Conservation (phyloP, 345 rosid genomes). For the Linum lewisii region DNA sequence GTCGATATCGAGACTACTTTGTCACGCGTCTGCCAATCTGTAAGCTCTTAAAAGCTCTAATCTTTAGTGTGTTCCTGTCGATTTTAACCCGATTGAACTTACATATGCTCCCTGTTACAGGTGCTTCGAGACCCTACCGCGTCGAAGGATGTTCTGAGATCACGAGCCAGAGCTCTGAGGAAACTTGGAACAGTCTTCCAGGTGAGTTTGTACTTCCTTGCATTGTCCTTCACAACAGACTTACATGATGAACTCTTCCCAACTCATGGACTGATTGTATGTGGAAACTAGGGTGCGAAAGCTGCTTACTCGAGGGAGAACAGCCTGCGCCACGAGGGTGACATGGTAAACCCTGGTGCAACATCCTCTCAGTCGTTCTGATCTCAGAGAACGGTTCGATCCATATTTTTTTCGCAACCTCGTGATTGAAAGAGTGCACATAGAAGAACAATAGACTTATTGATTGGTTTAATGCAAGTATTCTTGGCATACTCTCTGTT, state of each 20-base stretch:
- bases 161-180: conserved; percentile 61
- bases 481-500: too few species aligned
- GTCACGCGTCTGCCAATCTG: conserved; percentile 70
- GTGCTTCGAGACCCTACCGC: conserved; percentile 81
- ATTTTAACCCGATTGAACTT: not conserved
- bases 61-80: not conserved
- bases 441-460: too few species aligned
- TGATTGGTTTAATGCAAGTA: too few species aligned
- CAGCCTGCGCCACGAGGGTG: conserved; percentile 64
- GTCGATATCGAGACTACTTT: conserved; percentile 82
- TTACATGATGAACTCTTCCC: not conserved
- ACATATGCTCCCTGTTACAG: conserved; percentile 24
- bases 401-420: too few species aligned
- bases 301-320: conserved; percentile 58
- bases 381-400: not conserved
- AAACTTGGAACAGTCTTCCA: conserved; percentile 86
- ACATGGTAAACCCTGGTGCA: not conserved
- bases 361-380: not conserved
- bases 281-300: conserved; percentile 60
- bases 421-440: too few species aligned
- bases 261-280: not conserved
- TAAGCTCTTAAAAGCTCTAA: conserved; percentile 27
- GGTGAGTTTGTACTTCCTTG: conserved; percentile 31
- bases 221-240: not conserved
- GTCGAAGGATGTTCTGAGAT: conserved; percentile 48